Base-by-base conservation (phyloP, 768 basidiomycete species). In the Trametes cinnabarina region DNA sequence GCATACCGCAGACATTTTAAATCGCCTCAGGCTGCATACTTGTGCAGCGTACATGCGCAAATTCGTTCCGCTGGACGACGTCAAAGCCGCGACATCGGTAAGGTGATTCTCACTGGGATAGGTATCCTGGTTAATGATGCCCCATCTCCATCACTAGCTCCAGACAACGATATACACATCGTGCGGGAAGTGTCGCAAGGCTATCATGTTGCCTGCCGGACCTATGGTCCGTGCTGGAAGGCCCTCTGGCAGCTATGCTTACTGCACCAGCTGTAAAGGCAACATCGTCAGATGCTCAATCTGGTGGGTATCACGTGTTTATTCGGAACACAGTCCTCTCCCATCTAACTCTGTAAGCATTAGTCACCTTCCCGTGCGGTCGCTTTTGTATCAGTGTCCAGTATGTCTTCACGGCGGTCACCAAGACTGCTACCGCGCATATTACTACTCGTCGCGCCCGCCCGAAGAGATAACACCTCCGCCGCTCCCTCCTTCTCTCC, bases 401-500 rank as follows among this genome's bases (percentile, higher is more conserved):
- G 73, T 88, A 1, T 94, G 92, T 67, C 73, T 80, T 41, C 92
- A 94, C 60, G 92, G 92, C 0, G 91, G 91, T 0, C 92, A 94
- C 63, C 86, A 87, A 63, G 77, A 80, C 19, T 94, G 92, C 71
- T 92, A 90, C 64, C 79, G 82, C 37, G 74, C 77, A 28, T 91
- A 85, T 12, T 32, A 32, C 30, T 32, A 32, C 66, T 89, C 90
- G 62, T 75, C 78, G 37, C 81, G 79, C 20, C 83, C 59, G 48
- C 61, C 65, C 23, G 64, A 60, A 30, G 56, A 67, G 22, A 64
- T 68, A 50, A 59, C 50, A 19, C 47, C 49, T 1, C 47, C 51
- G 14, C 48, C 47, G 6, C 37, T 20, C 2, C 32, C 54, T 6
- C 56, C 50, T 47, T 53, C 48, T 61, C 56, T 40, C 23, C 59